A percentile compares a stretch with the other conserved stretches of the same genome.
Evolutionary conservation across 805 yeast genomes (phyloP).

Genomic region (Yarrowia sp.): DNA sequence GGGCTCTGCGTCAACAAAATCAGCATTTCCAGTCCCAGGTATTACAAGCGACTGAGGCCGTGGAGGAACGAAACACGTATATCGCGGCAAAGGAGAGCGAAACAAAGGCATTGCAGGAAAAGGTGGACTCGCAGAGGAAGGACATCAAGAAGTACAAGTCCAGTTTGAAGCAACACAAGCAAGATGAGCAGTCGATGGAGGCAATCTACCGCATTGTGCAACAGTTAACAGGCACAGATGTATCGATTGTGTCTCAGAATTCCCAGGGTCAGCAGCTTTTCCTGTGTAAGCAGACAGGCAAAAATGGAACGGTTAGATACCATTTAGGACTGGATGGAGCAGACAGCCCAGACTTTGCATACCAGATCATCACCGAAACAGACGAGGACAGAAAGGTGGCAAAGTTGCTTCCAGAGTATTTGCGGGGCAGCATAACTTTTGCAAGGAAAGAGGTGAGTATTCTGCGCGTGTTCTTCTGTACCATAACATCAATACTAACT

Average conservation of each 20-base stretch:
- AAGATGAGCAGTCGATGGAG: conserved; percentile 9
- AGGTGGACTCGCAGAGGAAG: conserved; percentile 10
- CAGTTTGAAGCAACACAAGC: conserved; percentile 14
- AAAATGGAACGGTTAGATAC: conserved; percentile 14
- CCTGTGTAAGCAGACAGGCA: conserved; percentile 28
- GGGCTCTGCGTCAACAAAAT: conserved; percentile 4
- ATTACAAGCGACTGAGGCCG: background rate
- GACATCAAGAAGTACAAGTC: conserved; percentile 27
- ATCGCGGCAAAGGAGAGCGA: conserved; percentile 8
- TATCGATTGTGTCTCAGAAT: conserved; percentile 17
- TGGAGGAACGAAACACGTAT: conserved; percentile 13
- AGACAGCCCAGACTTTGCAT: conserved; percentile 13
- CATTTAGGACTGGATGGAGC: conserved; percentile 13
- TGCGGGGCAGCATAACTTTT: conserved; percentile 19
- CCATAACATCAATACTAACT: background rate
- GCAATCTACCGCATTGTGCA: conserved; percentile 11
- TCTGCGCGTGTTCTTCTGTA: background rate
- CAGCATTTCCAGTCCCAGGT: conserved; percentile 11
- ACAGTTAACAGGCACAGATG: conserved; percentile 20
- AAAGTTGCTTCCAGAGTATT: conserved; percentile 10
- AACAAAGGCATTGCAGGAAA: background rate
- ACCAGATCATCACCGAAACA: conserved; percentile 10
- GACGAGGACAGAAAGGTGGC: conserved; percentile 5
- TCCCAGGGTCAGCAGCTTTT: conserved; percentile 20
- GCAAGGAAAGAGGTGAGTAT: conserved; percentile 31